Evolutionary conservation across 2,329 filamentous ascomycete species (phyloP), one percentile per base, ranked within the genome.

Genomic region (Chrysosporium queenslandicum): DNA sequence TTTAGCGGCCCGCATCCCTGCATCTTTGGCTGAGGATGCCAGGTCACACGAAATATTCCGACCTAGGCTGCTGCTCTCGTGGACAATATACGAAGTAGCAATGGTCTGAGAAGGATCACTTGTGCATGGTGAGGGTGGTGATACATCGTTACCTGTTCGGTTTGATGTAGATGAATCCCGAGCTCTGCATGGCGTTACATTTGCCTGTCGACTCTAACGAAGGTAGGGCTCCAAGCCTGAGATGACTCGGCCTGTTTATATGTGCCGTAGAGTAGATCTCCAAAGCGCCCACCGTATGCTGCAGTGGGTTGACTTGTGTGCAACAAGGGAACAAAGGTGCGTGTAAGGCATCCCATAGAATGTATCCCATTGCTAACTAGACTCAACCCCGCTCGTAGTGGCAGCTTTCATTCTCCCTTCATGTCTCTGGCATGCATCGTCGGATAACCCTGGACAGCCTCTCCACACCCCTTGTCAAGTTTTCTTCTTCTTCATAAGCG

Each of bases 401-500:
- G 5, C 11, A 30, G 5, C 27, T 30, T 6, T 11, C 32, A 14
- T 14, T 14, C n/a, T 14, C 8, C 34, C n/a, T 16, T n/a, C 34
- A 14, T 16, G 4, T 14, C 37, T 16, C 14, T 34, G 7, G 11
- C 12, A 30, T 18, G 11, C 53, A 34, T 42, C 58, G 60, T 56
- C 62, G 59, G 45, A 77, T 67, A 18, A 82, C 74, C 0, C 59
- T 62, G 7, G 72, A 81, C 52, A 90, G 69, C 59, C 85, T 78
- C 63, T 73, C 67, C 5, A 91, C 75, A 0, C 85, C 87, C 60
- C 89, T 83, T 0, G 72, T 74, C 14, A 94, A 67, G 49, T 78
- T 73, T 21, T 76, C 74, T 60, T 84, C 81, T 1, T 82, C 75
- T 65, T 86, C 84, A 80, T 85, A 90, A 4, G 82, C 75, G 66